Evolutionary conservation across 1,284 basidiomycete species (phyloP), one percentile per base, ranked within the genome.

Genomic region (Sporisorium graminicola): DNA sequence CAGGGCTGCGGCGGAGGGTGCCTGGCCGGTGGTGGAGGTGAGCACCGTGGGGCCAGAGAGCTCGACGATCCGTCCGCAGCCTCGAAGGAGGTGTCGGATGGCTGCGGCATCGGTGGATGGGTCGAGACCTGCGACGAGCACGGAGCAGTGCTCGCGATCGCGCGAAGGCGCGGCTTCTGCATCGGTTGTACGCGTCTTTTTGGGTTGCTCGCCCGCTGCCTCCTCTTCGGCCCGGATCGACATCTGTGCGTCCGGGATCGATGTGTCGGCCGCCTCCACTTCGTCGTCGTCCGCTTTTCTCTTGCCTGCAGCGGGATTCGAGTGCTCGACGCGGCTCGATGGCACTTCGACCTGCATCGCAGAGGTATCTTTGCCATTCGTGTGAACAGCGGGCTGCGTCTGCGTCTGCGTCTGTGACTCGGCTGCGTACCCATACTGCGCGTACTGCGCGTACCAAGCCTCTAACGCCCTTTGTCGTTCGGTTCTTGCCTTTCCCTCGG

Each of bases 111-210:
- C 88, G 6, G 89, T 88, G 40, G 88, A 88, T 1, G 86, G 50
- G 0, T 91, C 90, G 9, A 98, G 87, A 31, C 92, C 90, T 0
- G 91, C 90, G 7, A 98, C 92, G 57, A 98, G 92, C 2, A 98
- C 92, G 0, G 95, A 97, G 42, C 91, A 91, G 80, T 98, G 93
- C 87, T 99, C 97, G 55, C 97, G 93, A 86, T 99, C 97, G 68
- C 96, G 65, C 4, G 60, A 42, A 8, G 58, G 60, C 20, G 22
- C n/a, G 13, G 40, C 12, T 1, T 62, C 52, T 7, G 43, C 35
- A 4, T 82, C 69, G 72, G 81, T 75, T 35, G 72, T 54, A 24
- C 68, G 78, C 5, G 63, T 71, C 65, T 84, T 73, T 26, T 80
- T 78, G 65, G 77, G 59, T 33, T 69, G 59, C 16, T 55, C 63